phyloP scores from a whole-genome alignment of 768 basidiomycete genomes.

The Neoboletus magnificus region DNA sequence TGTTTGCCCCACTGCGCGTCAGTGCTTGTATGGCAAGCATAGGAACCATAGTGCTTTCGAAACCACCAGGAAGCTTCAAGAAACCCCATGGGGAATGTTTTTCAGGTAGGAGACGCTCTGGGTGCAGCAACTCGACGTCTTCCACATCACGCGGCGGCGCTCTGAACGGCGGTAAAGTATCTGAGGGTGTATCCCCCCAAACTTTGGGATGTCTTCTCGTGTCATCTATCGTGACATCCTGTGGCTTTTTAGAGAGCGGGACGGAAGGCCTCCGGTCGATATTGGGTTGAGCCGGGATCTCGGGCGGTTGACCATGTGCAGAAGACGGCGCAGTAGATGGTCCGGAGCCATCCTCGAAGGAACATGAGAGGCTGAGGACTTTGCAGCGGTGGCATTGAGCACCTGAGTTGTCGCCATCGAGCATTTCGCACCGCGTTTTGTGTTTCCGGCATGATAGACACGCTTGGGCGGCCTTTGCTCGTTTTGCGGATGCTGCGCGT shows the following conservation, averaged over 20 bases:
- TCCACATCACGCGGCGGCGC: constrained; percentile 16
- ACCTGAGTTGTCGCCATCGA: constrained; percentile 37
- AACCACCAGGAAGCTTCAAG: constrained; percentile 34
- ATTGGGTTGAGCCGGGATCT: constrained; percentile 16
- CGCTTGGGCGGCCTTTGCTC: constrained; percentile 43
- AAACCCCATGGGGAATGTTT: constrained; percentile 39
- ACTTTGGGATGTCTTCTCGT: constrained; percentile 17
- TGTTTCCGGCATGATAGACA: constrained; percentile 46
- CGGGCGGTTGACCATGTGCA: constrained; percentile 19
- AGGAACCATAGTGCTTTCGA: constrained; percentile 44
- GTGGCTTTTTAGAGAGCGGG: constrained; percentile 18
- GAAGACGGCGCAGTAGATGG: constrained; percentile 16
- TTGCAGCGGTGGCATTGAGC: constrained; percentile 49
- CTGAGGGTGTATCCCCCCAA: constrained; percentile 19
- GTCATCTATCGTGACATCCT: constrained; percentile 21
- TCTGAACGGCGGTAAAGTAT: constrained; percentile 18
- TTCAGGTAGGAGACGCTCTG: constrained; percentile 36
- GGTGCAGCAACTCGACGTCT: constrained; percentile 32
- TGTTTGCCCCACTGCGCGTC: constrained; percentile 27
- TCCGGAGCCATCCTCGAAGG: constrained; percentile 37
- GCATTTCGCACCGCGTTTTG: constrained; percentile 49
- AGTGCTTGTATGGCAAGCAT: constrained; percentile 46
- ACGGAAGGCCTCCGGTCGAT: constrained; percentile 26
- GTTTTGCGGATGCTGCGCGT: constrained; percentile 31
- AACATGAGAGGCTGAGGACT: constrained; percentile 45